Evolutionary conservation across 768 basidiomycete genomes (phyloP), one percentile per base, ranked within the genome.

Genomic region (Suillus spraguei): DNA sequence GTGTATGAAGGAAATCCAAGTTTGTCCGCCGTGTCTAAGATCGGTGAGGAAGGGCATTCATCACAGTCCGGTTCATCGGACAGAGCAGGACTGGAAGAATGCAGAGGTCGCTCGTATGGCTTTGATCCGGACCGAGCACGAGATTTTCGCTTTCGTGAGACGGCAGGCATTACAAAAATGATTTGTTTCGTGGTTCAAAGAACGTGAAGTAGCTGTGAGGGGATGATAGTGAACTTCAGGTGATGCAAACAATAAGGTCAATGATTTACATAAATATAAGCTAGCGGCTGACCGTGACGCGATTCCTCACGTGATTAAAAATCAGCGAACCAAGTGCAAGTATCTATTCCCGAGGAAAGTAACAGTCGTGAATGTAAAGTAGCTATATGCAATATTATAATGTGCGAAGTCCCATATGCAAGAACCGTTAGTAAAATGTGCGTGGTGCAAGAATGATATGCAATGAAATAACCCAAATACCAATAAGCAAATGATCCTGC

Each of bases 1-100:
- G 78, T 80, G 62, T 84, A 83, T 4, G 86, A 83, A 1, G 90
- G 90, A 63, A 90, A 85, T 2, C 88, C 88, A 22, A 81, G 72
- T 32, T 74, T 68, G 60, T 73, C 70, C 5, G 59, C 66, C 46
- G 41, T 32, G 0, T 63, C 64, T 7, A 65, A 33, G 16, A 63
- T 56, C 32, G 59, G 52, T 6, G 67, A 24, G 6, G 58, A 60
- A n/a, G 44, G 3, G 41, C 49, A 41, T 14, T 65, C 58, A 9
- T 41, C 17, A 28, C 56, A 24, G 24, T 39, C 17, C 24, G 39
- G 24, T 28, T 55, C 39, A 28, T 59, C 61, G 1, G 64, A 61
- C 3, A 60, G 56, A 0, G 59, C 46, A 2, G 67, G 65, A 9
- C 67, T 66, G 35, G 68, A 11, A 32, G 56, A 44, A 16, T 24